A percentile compares a stretch with the other conserved stretches of the same genome.
These are phyloP conservation scores for Thermothelomyces thermophilus DNA, from an alignment of 2,329 filamentous ascomycete species.

Conservation along the genomic window DNA sequence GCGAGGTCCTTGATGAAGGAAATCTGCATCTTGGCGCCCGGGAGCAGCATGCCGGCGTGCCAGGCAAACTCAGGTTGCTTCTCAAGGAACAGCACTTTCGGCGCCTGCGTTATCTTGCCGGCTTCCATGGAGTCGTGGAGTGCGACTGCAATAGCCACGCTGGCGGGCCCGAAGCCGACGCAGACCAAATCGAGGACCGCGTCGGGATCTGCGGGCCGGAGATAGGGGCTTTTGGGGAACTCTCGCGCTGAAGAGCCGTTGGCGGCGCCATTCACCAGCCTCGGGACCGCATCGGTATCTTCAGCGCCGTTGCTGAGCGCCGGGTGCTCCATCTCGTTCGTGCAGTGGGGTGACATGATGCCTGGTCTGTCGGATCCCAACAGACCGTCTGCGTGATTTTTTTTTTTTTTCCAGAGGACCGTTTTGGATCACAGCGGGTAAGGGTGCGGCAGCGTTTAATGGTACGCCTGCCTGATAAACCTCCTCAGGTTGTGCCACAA, in stretches of 20 bases:
- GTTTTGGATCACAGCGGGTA: background rate
- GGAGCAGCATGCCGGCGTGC: conserved; percentile 93
- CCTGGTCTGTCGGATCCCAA: background rate
- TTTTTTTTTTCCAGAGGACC: too few species aligned
- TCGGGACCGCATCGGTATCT: conserved; percentile 7
- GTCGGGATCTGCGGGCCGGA: conserved; percentile 46
- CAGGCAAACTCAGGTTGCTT: conserved; percentile 78
- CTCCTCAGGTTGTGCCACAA: too few species aligned
- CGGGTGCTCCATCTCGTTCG: conserved; percentile 14
- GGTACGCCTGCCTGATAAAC: too few species aligned
- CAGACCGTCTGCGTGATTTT: background rate
- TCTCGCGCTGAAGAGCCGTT: background rate
- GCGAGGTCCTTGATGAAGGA: conserved; percentile 96
- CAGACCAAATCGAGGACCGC: conserved; percentile 80
- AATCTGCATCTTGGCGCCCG: conserved; percentile 94
- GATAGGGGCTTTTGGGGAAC: conserved; percentile 22
- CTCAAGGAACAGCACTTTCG: conserved; percentile 82
- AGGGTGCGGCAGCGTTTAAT: too few species aligned
- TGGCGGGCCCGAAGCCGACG: conserved; percentile 88
- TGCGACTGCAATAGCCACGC: conserved; percentile 80
- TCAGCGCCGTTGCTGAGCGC: conserved; percentile 9
- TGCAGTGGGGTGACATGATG: conserved; percentile 25
- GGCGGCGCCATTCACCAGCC: conserved; percentile 8
- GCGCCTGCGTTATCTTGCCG: conserved; percentile 40
- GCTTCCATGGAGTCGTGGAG: conserved; percentile 69